Percentiles rank a stretch among this genome's conserved stretches.
Conservation (phyloP, 352 stramenopile genomes). For the Pythium periplocum region DNA sequence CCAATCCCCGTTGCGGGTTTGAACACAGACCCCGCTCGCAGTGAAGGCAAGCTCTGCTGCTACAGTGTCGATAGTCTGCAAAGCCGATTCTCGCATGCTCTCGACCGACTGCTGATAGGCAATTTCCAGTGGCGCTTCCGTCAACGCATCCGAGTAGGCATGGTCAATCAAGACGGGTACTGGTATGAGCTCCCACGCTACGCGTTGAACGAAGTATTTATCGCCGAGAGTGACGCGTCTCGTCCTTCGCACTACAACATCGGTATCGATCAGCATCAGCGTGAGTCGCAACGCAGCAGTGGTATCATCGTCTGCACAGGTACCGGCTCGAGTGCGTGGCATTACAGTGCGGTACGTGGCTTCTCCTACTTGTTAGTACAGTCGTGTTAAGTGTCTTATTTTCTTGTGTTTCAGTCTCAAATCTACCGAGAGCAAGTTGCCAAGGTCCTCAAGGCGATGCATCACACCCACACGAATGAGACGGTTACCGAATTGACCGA, state of each 20-base stretch:
- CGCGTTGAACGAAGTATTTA: slow-evolving; percentile 88
- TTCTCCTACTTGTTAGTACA: slow-evolving; percentile 1
- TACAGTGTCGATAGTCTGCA: slow-evolving; percentile 78
- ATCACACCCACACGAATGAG: slow-evolving; percentile 86
- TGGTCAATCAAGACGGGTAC: slow-evolving; percentile 87
- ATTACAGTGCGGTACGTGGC: slow-evolving; percentile 74
- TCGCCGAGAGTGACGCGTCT: slow-evolving; percentile 81
- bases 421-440: slow-evolving; percentile 84
- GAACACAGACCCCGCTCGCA: slow-evolving; percentile 82
- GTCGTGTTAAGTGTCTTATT: slow-evolving; percentile 2
- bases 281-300: slow-evolving; percentile 83
- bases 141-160: slow-evolving; percentile 80
- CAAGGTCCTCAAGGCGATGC: slow-evolving; percentile 76
- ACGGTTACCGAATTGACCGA: slow-evolving; percentile 85
- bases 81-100: slow-evolving; percentile 62
- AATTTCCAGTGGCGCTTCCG: slow-evolving; percentile 79
- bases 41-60: slow-evolving; percentile 84
- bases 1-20: slow-evolving; percentile 79
- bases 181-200: slow-evolving; percentile 85
- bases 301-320: slow-evolving; percentile 86
- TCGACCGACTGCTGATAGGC: slow-evolving; percentile 62
- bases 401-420: slow-evolving; percentile 46
- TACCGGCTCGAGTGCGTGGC: slow-evolving; percentile 85
- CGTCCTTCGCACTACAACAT: slow-evolving; percentile 87
- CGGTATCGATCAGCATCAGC: slow-evolving; percentile 83